Conservation (phyloP, 768 basidiomycete genomes). For the Dioszegia aurantiaca region DNA sequence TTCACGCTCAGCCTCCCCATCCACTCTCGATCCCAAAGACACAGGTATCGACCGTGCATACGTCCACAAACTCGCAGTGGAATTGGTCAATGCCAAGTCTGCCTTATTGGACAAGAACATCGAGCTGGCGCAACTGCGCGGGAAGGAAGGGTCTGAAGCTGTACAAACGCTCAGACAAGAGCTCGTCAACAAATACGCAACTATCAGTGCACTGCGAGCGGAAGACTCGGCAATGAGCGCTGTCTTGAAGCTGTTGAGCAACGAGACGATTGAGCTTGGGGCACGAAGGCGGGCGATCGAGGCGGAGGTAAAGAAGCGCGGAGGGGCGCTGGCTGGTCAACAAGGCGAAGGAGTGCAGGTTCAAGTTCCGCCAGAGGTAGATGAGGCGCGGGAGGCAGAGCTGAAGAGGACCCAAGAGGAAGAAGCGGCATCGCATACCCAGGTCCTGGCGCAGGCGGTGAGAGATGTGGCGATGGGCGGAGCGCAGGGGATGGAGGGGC, state of each 20-base stretch:
- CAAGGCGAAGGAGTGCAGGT: neutral
- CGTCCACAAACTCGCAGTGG: conserved; percentile 24
- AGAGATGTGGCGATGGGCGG: conserved; percentile 5
- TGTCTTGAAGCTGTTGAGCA: conserved; percentile 26
- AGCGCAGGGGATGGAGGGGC: conserved; percentile 13
- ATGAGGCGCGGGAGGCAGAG: conserved; percentile 3
- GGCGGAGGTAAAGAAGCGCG: conserved; percentile 9
- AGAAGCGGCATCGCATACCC: conserved; percentile 7
- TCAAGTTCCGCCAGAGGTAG: conserved; percentile 11
- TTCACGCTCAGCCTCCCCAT: too few relatives aligned
- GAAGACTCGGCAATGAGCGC: conserved; percentile 23
- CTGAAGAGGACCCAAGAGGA: conserved; percentile 4
- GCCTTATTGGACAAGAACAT: conserved; percentile 21
- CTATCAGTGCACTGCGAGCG: conserved; percentile 18
- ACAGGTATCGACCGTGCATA: conserved; percentile 32
- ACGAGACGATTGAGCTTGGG: conserved; percentile 27
- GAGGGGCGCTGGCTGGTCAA: neutral
- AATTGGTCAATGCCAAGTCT: conserved; percentile 22
- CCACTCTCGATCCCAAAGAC: neutral
- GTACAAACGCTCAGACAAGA: conserved; percentile 15
- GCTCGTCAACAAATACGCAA: conserved; percentile 14
- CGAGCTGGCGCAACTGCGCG: conserved; percentile 10
- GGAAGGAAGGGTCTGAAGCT: conserved; percentile 1
- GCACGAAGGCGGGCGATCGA: conserved; percentile 16
- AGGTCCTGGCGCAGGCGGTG: conserved; percentile 11